Base-by-base conservation (phyloP, 345 rosid genomes). In the Aethionema arabicum region DNA sequence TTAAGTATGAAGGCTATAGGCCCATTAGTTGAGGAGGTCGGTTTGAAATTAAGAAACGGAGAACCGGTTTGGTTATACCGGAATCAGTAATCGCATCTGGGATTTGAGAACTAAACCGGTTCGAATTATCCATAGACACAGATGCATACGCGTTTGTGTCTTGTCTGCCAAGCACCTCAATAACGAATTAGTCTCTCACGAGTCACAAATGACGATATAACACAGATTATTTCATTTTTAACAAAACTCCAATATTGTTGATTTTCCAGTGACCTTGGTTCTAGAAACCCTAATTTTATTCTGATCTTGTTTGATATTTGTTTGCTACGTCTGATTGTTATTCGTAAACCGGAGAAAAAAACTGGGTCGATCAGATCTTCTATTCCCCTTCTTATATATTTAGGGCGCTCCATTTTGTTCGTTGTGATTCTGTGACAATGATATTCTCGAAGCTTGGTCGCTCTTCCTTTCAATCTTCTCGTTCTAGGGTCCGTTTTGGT, bases 391-490 rank as follows among this genome's bases (percentile, higher is more conserved):
- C 10, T 11, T 43, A 52, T 51, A 8, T 68, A 68, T 61, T 61
- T 61, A 61, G 74, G 63, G 52, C 54, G 16, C 11, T n/a, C 44
- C 6, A 27, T 56, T 66, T 46, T 12, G 43, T 21, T 63, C 43
- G 1, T 54, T 4, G 62, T 57, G 40, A 21, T 29, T 7, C 11
- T 8, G 32, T 38, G 56, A 63, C 32, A 50, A 70, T 70, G 69
- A 70, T 70, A 14, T 63, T 70, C 69, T 70, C 69, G 6, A 70
- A 63, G 69, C 68, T 63, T 49, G 15, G 59, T 42, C 69, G 69
- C 53, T 70, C 74, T 32, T 12, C 56, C 14, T 32, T 13, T 32
- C 57, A 33, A 14, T 33, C 57, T 41, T 63, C 74, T 70, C 74
- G 74, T 64, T 70, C 74, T 10, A 56, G 32, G 69, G 74, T 69